A percentile compares a stretch with the other conserved stretches of the same genome.
Conservation (phyloP, 768 basidiomycete genomes). For the Boletus barrowsii region DNA sequence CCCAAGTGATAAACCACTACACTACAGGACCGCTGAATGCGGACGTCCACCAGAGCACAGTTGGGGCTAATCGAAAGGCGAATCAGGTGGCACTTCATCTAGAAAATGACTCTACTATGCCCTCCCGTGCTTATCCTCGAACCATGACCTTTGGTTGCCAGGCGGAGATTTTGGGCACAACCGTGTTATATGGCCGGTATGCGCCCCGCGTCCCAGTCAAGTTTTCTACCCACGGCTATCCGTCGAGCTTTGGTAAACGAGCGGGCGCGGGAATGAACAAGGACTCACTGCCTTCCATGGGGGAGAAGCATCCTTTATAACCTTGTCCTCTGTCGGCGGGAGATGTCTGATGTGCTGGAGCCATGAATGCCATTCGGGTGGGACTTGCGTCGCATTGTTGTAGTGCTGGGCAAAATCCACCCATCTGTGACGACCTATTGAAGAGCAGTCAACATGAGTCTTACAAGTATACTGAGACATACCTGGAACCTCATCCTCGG, state of each 20-base stretch:
- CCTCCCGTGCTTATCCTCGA: constrained; percentile 35
- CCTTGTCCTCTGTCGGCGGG: constrained; percentile 70
- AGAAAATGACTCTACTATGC: neutral
- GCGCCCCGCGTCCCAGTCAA: constrained; percentile 92
- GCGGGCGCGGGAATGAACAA: neutral
- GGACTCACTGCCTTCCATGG: constrained; percentile 79
- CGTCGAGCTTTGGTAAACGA: neutral
- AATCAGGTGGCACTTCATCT: neutral
- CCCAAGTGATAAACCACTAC: constrained; percentile 29
- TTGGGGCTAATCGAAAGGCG: neutral
- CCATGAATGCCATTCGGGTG: constrained; percentile 98
- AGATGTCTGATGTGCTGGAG: constrained; percentile 83
- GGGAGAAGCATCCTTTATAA: constrained; percentile 67
- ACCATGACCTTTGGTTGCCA: constrained; percentile 76
- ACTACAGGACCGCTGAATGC: constrained; percentile 20
- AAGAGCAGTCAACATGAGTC: neutral
- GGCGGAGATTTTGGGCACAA: constrained; percentile 70
- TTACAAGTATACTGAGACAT: constrained; percentile 11
- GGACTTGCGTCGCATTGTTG: constrained; percentile 89
- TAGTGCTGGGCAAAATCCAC: constrained; percentile 92
- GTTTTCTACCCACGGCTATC: constrained; percentile 81
- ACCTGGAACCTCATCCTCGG: constrained; percentile 88
- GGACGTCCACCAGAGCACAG: neutral
- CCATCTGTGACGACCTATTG: constrained; percentile 90
- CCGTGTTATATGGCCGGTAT: constrained; percentile 87